Evolutionary conservation across 2,329 filamentous ascomycete species (phyloP).

Genomic region (Trichothecium roseum): DNA sequence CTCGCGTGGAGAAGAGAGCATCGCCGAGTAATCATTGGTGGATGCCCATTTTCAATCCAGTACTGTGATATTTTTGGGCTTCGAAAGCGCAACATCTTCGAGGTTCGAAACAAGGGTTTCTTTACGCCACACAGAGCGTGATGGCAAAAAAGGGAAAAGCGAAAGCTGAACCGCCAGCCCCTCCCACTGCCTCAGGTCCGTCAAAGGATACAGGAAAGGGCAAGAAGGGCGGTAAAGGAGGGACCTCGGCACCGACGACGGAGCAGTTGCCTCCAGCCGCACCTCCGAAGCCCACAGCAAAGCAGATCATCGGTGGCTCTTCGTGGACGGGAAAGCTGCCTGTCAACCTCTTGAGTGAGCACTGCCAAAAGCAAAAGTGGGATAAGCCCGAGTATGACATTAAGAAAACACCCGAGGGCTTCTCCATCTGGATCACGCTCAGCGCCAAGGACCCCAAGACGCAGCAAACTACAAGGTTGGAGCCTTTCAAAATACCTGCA

Average conservation of each 20-base stretch:
- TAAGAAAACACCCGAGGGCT: constrained; percentile 62
- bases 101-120: background rate
- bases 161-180: constrained; percentile 30
- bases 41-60: no score
- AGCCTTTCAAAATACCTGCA: constrained; percentile 71
- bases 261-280: constrained; percentile 24
- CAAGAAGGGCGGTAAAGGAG: constrained; percentile 26
- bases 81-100: background rate
- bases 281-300: constrained; percentile 51
- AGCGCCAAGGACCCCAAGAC: constrained; percentile 72
- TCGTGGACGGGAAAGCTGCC: constrained; percentile 98
- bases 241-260: constrained; percentile 13
- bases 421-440: constrained; percentile 72
- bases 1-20: no score
- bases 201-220: constrained; percentile 40
- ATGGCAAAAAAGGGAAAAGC: constrained; percentile 47
- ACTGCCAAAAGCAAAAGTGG: constrained; percentile 95
- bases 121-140: background rate
- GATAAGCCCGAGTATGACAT: constrained; percentile 86
- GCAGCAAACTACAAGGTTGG: constrained; percentile 60
- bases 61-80: no score
- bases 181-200: constrained; percentile 16
- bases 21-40: no score
- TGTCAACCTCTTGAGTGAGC: constrained; percentile 84
- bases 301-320: constrained; percentile 82